phyloP scores from a whole-genome alignment of 139 green algal species.

The Chlorella sp. region DNA sequence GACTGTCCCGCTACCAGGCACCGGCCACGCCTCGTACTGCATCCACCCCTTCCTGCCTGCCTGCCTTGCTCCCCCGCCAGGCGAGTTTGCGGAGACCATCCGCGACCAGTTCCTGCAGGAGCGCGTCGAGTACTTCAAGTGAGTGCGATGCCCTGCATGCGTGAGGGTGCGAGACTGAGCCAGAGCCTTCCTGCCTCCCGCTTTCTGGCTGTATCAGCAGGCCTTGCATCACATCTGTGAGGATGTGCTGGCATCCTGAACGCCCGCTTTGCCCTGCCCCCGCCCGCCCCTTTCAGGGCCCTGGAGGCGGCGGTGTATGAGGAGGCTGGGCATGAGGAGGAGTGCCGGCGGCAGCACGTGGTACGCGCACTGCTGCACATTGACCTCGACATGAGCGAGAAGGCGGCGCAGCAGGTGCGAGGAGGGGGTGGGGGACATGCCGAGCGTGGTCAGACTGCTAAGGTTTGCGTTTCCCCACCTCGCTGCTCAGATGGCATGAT shows the following conservation, averaged over 20 bases:
- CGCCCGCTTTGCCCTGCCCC: neutral
- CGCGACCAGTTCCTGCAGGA: slow-evolving; percentile 70
- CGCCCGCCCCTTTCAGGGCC: neutral
- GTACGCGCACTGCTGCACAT: slow-evolving; percentile 37
- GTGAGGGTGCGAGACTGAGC: no score
- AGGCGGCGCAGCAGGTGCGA: slow-evolving; percentile 20
- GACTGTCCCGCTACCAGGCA: no score
- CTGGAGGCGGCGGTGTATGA: slow-evolving; percentile 56
- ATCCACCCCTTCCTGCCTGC: no score
- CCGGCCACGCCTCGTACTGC: no score
- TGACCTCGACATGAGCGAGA: slow-evolving; percentile 46
- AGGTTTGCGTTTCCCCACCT: no score
- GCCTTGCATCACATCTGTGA: no score
- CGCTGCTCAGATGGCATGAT: no score
- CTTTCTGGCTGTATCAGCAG: no score
- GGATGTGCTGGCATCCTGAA: neutral
- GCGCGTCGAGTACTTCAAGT: slow-evolving; percentile 53
- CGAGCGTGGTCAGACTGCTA: no score
- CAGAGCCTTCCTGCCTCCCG: no score
- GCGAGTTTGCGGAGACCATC: slow-evolving; percentile 72
- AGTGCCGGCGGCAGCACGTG: slow-evolving; percentile 48
- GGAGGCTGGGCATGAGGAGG: slow-evolving; percentile 37
- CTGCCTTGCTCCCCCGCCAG: slow-evolving; percentile 21
- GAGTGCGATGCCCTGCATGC: neutral
- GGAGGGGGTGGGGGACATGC: neutral